Evolutionary conservation across 371 early-diverging fungal species (phyloP).

Genomic region (Mucor racemosus): DNA sequence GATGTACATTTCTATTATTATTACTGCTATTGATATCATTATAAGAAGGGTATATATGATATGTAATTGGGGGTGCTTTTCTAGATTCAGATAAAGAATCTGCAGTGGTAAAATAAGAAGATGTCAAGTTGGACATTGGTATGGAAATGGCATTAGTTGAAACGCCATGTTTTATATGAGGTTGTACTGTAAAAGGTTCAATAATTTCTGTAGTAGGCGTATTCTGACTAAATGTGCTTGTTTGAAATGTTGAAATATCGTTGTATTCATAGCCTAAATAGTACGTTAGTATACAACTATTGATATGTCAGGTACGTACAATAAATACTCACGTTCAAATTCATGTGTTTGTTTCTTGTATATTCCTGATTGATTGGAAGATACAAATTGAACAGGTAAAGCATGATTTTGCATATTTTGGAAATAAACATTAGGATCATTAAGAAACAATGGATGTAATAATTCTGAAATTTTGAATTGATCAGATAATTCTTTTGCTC

Average conservation of each 20-base stretch:
- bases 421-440: conserved; percentile 44
- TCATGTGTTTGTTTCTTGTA: not conserved
- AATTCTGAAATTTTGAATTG: conserved; percentile 65
- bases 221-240: not conserved
- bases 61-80: not conserved
- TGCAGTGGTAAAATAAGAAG: not conserved
- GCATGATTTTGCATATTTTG: not conserved
- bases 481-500: conserved; percentile 64
- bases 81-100: not conserved
- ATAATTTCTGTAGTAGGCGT: not conserved
- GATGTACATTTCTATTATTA: not conserved
- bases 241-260: not conserved
- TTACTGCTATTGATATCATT: not conserved
- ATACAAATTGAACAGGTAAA: not conserved
- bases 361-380: not conserved
- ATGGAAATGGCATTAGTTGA: not conserved
- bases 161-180: not conserved
- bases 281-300: not conserved
- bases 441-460: conserved; percentile 70
- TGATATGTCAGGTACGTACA: not conserved
- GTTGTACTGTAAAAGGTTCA: not conserved
- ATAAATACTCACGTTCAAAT: not conserved
- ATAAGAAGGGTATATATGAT: conserved; percentile 1
- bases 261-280: not conserved
- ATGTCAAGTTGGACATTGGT: not conserved